Conservation (phyloP, 2,329 filamentous ascomycete genomes). For the Venturia asperata region DNA sequence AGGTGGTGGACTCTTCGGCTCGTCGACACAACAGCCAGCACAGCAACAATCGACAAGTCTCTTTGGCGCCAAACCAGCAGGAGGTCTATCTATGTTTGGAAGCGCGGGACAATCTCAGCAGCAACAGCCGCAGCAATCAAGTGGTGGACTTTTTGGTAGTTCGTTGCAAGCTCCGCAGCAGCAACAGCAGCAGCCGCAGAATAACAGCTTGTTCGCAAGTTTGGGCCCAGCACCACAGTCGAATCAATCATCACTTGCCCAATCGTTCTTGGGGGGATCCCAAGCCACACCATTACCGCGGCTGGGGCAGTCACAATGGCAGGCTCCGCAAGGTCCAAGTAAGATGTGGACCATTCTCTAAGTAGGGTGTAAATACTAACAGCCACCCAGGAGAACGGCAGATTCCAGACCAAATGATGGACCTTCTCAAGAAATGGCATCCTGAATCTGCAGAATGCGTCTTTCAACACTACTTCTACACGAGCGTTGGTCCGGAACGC, state of each 20-base stretch:
- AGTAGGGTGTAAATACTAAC: conserved; percentile 31
- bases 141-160: conserved; percentile 25
- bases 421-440: conserved; percentile 68
- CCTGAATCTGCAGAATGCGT: conserved; percentile 59
- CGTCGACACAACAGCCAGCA: conserved; percentile 21
- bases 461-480: conserved; percentile 83
- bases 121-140: conserved; percentile 35
- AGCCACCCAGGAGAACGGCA: conserved; percentile 50
- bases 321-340: conserved; percentile 15
- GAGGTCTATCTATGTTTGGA: conserved; percentile 17
- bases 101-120: conserved; percentile 36
- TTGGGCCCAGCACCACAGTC: conserved; percentile 30
- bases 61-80: conserved; percentile 22
- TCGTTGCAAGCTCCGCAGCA: conserved; percentile 24
- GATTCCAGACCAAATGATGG: conserved; percentile 64
- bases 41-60: conserved; percentile 17
- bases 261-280: not conserved
- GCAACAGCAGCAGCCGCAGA: conserved; percentile 26
- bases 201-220: conserved; percentile 23
- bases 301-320: conserved; percentile 15
- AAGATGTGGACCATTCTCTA: conserved; percentile 17
- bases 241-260: not conserved
- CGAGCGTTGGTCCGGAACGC: conserved; percentile 66
- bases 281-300: conserved; percentile 3
- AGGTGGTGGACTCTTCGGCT: conserved; percentile 38